Base-by-base conservation (phyloP, 192 early-diverging fungal genomes). In the Podila horticola region DNA sequence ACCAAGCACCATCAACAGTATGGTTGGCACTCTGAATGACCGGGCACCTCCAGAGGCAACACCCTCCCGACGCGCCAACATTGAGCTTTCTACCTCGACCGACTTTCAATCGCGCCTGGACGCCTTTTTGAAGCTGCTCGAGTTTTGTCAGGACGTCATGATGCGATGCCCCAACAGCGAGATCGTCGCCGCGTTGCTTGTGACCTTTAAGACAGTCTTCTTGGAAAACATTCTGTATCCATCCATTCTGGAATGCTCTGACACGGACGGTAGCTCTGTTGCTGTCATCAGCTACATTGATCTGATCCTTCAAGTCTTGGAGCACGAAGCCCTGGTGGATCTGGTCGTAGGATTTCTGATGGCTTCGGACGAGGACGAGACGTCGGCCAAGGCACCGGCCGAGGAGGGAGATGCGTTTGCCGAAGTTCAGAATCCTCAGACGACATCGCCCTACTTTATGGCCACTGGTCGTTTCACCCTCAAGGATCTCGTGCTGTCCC, bases 231-330 rank as follows among this genome's bases (percentile, higher is more conserved):
- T 97, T 64, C 85, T 99, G 50, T 93, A 95, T 65, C 93, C 96
- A 24, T 93, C 93, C 45, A 86, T 97, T 60, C 79, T 92, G 48
- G 94, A 94, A 62, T 93, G 94, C 79, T 96, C 95, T 0, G 97
- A 99, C 82, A 94, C 92, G 26, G 96, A 99, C 79, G 96, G 95
- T 7, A 94, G 93, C 64, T 92, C 95, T 20, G 94, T 96, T 0
- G 92, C 96, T 3, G 91, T 94, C 2, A 93, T 99, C 74, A 94
- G 90, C 66, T 99, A 99, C 64, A 88, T 99, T 58, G 91, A 95
- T 66, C 76, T 93, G 61, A 95, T 97, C 75, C 81, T 97, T 9
- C 91, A 92, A 38, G 87, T 88, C 1, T 74, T 94, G 12, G 89
- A 95, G 41, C 92, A 92, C 64, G 91, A 95, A 41, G 89, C 92